Conservation (phyloP, 192 early-diverging fungal genomes). For the Entomortierella beljakovae region DNA sequence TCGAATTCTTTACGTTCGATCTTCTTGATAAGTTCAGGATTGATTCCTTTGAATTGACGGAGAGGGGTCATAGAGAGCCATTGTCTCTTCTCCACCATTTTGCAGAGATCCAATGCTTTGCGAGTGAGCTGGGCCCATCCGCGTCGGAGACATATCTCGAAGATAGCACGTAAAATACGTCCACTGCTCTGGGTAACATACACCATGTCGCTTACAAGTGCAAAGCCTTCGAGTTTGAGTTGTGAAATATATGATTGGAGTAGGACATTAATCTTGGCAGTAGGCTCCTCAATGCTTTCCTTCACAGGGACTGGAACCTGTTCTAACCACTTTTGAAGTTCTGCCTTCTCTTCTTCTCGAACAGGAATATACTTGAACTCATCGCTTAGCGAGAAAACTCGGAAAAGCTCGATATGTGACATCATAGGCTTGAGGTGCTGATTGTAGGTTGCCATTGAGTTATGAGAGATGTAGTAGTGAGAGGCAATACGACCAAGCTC, state of each 20-base stretch:
- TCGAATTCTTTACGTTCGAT: slow-evolving; percentile 95
- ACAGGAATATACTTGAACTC: slow-evolving; percentile 97
- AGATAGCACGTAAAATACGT: slow-evolving; percentile 94
- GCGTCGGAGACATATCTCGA: slow-evolving; percentile 94
- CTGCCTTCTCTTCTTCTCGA: slow-evolving; percentile 93
- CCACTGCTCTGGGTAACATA: slow-evolving; percentile 97
- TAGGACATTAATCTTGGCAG: slow-evolving; percentile 94
- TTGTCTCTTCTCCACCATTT: slow-evolving; percentile 96
- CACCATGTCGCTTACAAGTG: slow-evolving; percentile 97
- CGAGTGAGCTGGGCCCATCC: slow-evolving; percentile 95
- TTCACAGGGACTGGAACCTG: slow-evolving; percentile 97
- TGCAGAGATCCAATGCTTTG: slow-evolving; percentile 92
- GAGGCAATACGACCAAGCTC: slow-evolving; percentile 96
- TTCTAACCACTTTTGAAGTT: slow-evolving; percentile 88
- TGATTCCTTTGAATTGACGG: slow-evolving; percentile 88
- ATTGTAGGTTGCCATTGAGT: slow-evolving; percentile 94
- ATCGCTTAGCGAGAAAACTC: slow-evolving; percentile 88
- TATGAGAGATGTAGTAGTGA: slow-evolving; percentile 95
- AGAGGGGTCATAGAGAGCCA: slow-evolving; percentile 98
- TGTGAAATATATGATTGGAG: slow-evolving; percentile 97
- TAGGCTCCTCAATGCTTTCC: slow-evolving; percentile 89
- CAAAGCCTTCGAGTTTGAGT: slow-evolving; percentile 92
- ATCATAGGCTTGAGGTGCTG: slow-evolving; percentile 93
- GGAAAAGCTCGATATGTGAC: slow-evolving; percentile 90
- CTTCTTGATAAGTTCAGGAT: slow-evolving; percentile 83